A percentile compares a stretch with the other conserved stretches of the same genome.
Evolutionary conservation across 768 basidiomycete genomes (phyloP).

Genomic region (Mycena sanguinolenta): DNA sequence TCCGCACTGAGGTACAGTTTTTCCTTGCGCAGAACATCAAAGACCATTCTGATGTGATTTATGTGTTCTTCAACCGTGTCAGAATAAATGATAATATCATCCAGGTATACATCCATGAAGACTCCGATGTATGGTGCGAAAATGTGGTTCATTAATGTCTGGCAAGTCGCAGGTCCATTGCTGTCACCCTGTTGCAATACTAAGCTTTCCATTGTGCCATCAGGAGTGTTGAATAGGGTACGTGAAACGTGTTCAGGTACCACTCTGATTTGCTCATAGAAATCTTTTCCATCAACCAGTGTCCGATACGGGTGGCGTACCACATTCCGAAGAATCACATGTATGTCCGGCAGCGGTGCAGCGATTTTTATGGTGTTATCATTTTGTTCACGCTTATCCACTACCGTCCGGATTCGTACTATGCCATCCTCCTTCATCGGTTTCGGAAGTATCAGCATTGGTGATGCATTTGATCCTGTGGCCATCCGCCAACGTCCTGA

Average conservation of each 20-base stretch:
- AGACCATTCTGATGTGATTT: slow-evolving; percentile 43
- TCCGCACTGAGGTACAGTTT: slow-evolving; percentile 50
- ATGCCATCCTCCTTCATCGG: slow-evolving; percentile 27
- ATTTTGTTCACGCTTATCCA: slow-evolving; percentile 47
- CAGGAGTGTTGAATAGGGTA: slow-evolving; percentile 45
- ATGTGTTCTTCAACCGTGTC: slow-evolving; percentile 50
- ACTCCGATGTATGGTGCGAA: slow-evolving; percentile 48
- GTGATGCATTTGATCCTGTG: slow-evolving; percentile 43
- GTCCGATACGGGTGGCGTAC: slow-evolving; percentile 39
- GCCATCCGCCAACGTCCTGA: slow-evolving; percentile 45
- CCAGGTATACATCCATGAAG: slow-evolving; percentile 45
- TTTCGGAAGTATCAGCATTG: slow-evolving; percentile 51
- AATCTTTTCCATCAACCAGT: slow-evolving; percentile 51
- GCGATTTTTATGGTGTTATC: slow-evolving; percentile 45
- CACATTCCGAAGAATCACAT: slow-evolving; percentile 43
- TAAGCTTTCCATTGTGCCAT: slow-evolving; percentile 51
- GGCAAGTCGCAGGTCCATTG: slow-evolving; percentile 47
- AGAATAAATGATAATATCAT: slow-evolving; percentile 58
- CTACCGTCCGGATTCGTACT: slow-evolving; percentile 40
- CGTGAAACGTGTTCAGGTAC: slow-evolving; percentile 36
- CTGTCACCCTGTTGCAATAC: slow-evolving; percentile 50
- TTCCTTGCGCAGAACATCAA: slow-evolving; percentile 48
- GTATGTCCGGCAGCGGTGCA: slow-evolving; percentile 34
- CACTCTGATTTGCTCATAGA: slow-evolving; percentile 58
- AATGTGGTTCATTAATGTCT: slow-evolving; percentile 56